Conservation (phyloP, 75 land plant genomes). For the Picea sitchensis region DNA sequence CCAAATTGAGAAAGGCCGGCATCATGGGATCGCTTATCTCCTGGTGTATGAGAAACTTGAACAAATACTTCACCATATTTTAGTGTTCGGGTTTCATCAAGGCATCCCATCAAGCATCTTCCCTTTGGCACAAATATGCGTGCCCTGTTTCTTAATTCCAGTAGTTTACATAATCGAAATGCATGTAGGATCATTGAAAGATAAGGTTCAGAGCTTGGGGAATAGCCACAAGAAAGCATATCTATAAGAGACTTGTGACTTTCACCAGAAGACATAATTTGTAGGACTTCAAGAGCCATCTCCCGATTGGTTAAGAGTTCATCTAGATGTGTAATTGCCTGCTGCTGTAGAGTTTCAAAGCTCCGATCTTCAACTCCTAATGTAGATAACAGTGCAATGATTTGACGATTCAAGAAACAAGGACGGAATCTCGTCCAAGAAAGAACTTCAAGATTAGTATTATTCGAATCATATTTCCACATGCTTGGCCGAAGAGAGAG, state of each 20-base stretch:
- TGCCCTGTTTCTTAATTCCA: slow-evolving; percentile 54
- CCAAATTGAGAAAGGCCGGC: neutral
- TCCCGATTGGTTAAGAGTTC: slow-evolving; percentile 53
- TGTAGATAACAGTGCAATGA: slow-evolving; percentile 82
- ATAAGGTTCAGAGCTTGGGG: slow-evolving; percentile 77
- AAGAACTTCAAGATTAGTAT: slow-evolving; percentile 67
- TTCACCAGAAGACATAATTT: slow-evolving; percentile 52
- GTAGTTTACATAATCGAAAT: slow-evolving; percentile 61
- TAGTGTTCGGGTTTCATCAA: slow-evolving; percentile 79
- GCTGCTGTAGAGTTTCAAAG: slow-evolving; percentile 69
- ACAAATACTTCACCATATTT: slow-evolving; percentile 89
- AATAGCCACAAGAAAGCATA: slow-evolving; percentile 67
- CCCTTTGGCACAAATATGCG: slow-evolving; percentile 76
- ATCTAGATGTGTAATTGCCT: slow-evolving; percentile 56
- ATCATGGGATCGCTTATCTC: slow-evolving; percentile 3
- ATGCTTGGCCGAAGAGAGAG: slow-evolving; percentile 79
- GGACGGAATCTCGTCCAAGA: slow-evolving; percentile 58
- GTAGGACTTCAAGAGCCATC: slow-evolving; percentile 55
- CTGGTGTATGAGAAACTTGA: slow-evolving; percentile 49
- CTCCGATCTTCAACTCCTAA: slow-evolving; percentile 65
- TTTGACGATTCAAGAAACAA: slow-evolving; percentile 76
- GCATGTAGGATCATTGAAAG: slow-evolving; percentile 69
- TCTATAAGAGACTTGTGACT: slow-evolving; percentile 53
- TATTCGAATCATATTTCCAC: slow-evolving; percentile 67
- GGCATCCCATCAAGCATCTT: slow-evolving; percentile 83